Percentiles rank a stretch among this genome's conserved stretches.
Evolutionary conservation across 345 rosid genomes (phyloP).

Genomic region (Populus alba): DNA sequence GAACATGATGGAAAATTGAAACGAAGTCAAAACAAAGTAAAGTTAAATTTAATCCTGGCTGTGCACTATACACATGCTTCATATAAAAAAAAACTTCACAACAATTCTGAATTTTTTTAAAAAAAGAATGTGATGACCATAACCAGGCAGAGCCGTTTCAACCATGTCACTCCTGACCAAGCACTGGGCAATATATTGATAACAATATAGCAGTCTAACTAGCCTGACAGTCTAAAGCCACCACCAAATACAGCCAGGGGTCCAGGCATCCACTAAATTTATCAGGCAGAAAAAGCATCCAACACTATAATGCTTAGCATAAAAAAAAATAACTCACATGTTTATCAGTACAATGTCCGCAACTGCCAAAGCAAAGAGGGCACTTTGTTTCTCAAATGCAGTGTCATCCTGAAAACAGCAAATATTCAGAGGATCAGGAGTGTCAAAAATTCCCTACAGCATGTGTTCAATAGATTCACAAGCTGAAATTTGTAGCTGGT

Average conservation of each 20-base stretch:
- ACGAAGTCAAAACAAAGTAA: no score
- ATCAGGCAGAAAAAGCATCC: not conserved
- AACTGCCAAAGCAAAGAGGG: constrained; percentile 64
- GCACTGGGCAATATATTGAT: not conserved
- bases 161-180: not conserved
- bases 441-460: not conserved
- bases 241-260: not conserved
- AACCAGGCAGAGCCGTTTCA: not conserved
- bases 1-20: no score
- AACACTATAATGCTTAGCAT: not conserved
- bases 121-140: not conserved
- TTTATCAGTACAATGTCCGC: constrained; percentile 75
- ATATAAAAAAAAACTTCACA: not conserved
- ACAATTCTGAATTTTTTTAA: not conserved
- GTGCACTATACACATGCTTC: not conserved
- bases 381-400: constrained; percentile 75
- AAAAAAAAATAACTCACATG: constrained; percentile 46
- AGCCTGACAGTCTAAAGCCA: not conserved
- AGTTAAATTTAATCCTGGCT: not conserved
- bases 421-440: not conserved
- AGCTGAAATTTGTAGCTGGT: no score
- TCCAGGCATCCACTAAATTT: not conserved
- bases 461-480: no score
- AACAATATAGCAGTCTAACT: not conserved
- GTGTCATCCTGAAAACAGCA: constrained; percentile 65